These are phyloP conservation scores for Ammopiptanthus mongolicus DNA, from an alignment of 306 rosid species.

Conservation along the genomic window DNA sequence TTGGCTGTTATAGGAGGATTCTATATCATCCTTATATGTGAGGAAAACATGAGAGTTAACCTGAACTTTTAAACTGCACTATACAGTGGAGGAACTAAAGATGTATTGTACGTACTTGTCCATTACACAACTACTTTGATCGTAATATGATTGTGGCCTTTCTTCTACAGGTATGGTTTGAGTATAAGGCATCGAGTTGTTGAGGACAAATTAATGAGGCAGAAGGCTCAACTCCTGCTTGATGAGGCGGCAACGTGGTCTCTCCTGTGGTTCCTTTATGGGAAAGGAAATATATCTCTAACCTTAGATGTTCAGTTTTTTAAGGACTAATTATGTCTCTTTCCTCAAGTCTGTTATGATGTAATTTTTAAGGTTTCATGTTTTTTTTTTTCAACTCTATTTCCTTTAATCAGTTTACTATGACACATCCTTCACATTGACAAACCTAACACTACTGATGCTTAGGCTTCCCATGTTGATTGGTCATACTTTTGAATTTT, in stretches of 20 bases:
- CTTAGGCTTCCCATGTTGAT: neutral
- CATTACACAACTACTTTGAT: constrained; percentile 12
- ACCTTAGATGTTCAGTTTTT: constrained; percentile 19
- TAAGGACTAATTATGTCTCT: constrained; percentile 13
- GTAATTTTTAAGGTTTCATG: neutral
- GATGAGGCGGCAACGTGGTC: constrained; percentile 99
- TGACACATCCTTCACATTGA: neutral
- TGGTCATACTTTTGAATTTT: neutral
- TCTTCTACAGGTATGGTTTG: constrained; percentile 58
- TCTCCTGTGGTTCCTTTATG: constrained; percentile 91
- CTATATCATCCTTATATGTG: neutral
- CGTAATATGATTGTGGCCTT: constrained; percentile 6
- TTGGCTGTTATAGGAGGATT: neutral
- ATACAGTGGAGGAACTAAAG: neutral
- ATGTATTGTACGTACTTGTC: constrained; percentile 4
- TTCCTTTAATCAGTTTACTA: neutral
- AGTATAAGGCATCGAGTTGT: constrained; percentile 64
- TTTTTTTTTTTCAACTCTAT: neutral
- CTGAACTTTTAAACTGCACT: neutral
- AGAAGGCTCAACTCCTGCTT: constrained; percentile 85
- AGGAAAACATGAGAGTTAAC: neutral
- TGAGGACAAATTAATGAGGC: constrained; percentile 94
- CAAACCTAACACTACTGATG: neutral
- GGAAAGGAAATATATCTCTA: constrained; percentile 67
- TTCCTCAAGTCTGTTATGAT: neutral